Base-by-base conservation (phyloP, 352 stramenopile genomes). In the Phytophthora citrophthora region DNA sequence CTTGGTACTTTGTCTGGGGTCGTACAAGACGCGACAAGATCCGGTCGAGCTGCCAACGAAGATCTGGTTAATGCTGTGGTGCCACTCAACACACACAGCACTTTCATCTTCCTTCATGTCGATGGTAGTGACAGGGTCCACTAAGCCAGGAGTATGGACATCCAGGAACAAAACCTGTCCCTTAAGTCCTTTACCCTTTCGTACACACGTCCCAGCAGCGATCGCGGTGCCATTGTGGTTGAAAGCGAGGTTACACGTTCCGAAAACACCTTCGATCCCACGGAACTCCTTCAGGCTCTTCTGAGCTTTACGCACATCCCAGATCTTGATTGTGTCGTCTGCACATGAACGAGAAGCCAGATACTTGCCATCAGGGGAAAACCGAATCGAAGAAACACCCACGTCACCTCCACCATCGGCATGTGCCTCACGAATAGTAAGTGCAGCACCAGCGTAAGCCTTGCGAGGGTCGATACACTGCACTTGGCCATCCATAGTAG, bases 281-380 rank as follows among this genome's bases (percentile, higher is more conserved):
- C 44, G 38, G 39, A 88, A 93, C 4, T 71, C 73, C 54, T 94
- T 95, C 31, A 94, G 6, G 15, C 81, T 79, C 23, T 83, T 62
- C 11, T 71, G 73, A 0, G 78, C 48, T 23, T 92, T 89, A 43
- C 86, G 83, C 29, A 94, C 39, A 66, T 96, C 86, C 88, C 86
- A 96, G 4, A 96, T 67, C 54, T 94, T 96, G 40, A 96, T 64
- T 3, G 66, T 92, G 52, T 94, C 84, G 31, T 96, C 88, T 5
- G 79, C 67, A 44, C 83, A 93, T 1, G 86, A 89, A 4, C 88
- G 83, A 2, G 88, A 90, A 1, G 81, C 88, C 18, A 94, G 56
- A 5, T 77, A 70, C 31, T 76, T 80, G 13, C 76, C 72, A 41
- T 93, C 84, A 16, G 85, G 74, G 2, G 88, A 90, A 68, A 96